Evolutionary conservation across 1,139 yeast genomes (phyloP), one percentile per base, ranked within the genome.

Genomic region (Candida sanyaensis): DNA sequence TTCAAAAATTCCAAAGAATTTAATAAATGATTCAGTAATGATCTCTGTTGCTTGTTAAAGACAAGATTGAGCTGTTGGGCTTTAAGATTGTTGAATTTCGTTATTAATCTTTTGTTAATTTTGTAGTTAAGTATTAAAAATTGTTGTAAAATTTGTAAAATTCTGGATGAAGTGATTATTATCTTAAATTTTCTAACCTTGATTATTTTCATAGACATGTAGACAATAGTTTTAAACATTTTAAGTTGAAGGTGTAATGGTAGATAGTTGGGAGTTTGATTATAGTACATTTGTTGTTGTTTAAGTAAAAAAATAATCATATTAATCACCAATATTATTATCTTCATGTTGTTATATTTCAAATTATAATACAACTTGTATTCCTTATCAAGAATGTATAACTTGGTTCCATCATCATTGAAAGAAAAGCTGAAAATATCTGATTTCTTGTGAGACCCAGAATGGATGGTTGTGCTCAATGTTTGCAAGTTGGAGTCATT

Each of bases 91-190:
- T 74, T 61, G 41, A 74, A 53, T 44, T 59, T 62, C 7, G 58
- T 49, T n/a, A 75, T 73, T 37, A 75, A 55, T 41, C 64, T 66
- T 52, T 72, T 73, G 57, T 75, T 75, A 26, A 73, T 58, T 43
- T 61, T 64, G 55, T 71, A 74, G 51, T 73, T 75, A n/a, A 57
- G 48, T 2, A 66, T 53, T 46, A 75, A 55, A 49, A 73, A 75
- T 6, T 62, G 61, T 47, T 70, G 63, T 29, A 71, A 55, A 23
- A 45, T 45, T 12, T 61, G 57, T 13, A 66, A 50, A 23, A 62
- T 56, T 47, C 64, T 65, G 34, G 62, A 60, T 8, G 69, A 57
- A 42, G 61, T 62, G 11, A 74, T 57, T 24, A 55, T 44, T 4
- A 59, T 55, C 41, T 56, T 61, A 27, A 69, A 56, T 47, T 71